Conservation (phyloP, 768 basidiomycete species). For the Piloderma croceum region DNA sequence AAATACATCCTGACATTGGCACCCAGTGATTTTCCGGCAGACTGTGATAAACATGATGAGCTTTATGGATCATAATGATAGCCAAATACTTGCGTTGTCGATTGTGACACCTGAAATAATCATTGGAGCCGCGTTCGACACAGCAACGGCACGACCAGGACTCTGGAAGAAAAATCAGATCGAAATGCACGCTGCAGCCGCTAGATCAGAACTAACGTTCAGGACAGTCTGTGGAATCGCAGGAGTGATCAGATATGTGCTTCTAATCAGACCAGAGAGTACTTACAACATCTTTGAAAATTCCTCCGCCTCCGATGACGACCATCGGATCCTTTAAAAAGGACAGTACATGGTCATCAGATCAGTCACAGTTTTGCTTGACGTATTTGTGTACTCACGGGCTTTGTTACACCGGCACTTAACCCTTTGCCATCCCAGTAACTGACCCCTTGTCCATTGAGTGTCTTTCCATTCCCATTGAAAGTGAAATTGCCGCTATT, state of each 20-base stretch:
- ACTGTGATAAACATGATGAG: too few relatives aligned
- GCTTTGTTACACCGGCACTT: constrained; percentile 12
- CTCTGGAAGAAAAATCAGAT: neutral
- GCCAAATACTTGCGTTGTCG: constrained; percentile 11
- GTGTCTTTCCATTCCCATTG: neutral
- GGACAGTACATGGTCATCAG: neutral
- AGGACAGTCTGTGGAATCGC: neutral
- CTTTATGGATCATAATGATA: too few relatives aligned
- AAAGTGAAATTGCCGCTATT: neutral
- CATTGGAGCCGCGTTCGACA: neutral
- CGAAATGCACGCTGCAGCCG: too few relatives aligned
- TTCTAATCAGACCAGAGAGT: constrained; percentile 13
- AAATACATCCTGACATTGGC: constrained; percentile 3
- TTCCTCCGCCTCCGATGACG: constrained; percentile 16
- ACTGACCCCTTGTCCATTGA: neutral
- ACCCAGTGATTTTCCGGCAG: constrained; percentile 12
- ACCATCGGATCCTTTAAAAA: constrained; percentile 13
- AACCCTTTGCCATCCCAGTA: constrained; percentile 15
- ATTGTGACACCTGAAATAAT: constrained; percentile 13
- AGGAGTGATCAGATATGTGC: constrained; percentile 10
- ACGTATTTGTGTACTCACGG: neutral
- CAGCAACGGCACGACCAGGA: neutral
- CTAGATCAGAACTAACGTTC: neutral
- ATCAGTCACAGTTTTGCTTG: too few relatives aligned
- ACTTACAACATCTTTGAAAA: constrained; percentile 13